Conservation (phyloP, 2,329 filamentous ascomycete species). For the Cytospora piceicola region DNA sequence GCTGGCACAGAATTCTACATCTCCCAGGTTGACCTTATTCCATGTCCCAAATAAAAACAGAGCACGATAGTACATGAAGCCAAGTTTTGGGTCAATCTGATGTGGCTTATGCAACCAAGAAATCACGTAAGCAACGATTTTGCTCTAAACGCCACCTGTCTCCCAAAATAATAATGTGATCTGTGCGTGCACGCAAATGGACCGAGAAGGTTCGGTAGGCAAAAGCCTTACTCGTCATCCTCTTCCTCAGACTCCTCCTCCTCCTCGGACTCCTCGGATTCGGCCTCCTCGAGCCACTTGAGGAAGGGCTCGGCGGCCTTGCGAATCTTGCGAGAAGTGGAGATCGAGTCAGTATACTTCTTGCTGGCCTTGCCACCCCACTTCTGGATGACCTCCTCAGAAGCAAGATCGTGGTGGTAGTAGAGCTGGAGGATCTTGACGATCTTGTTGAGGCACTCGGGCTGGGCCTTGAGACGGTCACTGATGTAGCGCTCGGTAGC, state of each 20-base stretch:
- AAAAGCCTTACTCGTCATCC: conserved; percentile 39
- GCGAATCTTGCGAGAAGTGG: conserved; percentile 91
- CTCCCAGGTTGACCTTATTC: neutral
- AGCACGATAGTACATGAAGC: conserved; percentile 10
- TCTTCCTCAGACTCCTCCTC: conserved; percentile 57
- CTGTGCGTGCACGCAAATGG: neutral
- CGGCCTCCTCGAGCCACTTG: conserved; percentile 88
- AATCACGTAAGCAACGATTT: conserved; percentile 5
- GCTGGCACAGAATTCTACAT: conserved; percentile 5
- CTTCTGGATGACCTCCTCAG: conserved; percentile 83
- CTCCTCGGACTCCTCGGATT: conserved; percentile 66
- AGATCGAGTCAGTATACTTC: conserved; percentile 85
- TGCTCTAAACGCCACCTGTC: neutral
- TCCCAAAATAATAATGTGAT: neutral
- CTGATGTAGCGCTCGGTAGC: conserved; percentile 92
- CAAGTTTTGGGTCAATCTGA: conserved; percentile 27
- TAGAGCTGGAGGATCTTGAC: conserved; percentile 86
- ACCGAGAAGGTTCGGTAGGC: neutral
- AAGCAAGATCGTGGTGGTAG: conserved; percentile 88
- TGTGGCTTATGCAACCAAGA: conserved; percentile 10
- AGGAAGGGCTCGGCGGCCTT: conserved; percentile 94
- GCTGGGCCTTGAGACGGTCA: conserved; percentile 71
- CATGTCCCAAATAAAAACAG: neutral
- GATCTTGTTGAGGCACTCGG: conserved; percentile 74
- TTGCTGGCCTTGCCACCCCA: conserved; percentile 97